A percentile compares a stretch with the other conserved stretches of the same genome.
Conservation (phyloP, 1,284 basidiomycete species). For the Fomes fomentarius region DNA sequence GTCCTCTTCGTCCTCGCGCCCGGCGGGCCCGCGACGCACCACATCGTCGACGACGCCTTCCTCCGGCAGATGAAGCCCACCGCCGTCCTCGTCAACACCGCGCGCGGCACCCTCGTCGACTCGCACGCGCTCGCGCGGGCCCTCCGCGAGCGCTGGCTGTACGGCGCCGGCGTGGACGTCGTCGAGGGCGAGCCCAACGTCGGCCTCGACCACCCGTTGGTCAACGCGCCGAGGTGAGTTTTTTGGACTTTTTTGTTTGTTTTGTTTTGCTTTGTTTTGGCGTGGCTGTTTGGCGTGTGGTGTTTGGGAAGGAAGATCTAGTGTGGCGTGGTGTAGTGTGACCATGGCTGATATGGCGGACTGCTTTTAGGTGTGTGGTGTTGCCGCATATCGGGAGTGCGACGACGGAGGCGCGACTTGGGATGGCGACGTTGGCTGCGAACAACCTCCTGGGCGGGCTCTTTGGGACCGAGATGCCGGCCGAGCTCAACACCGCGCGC, state of each 20-base stretch:
- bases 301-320: too few species aligned
- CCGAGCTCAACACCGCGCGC: constrained; percentile 39
- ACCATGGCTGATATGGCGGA: too few species aligned
- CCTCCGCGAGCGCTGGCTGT: constrained; percentile 77
- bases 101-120: constrained; percentile 85
- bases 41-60: constrained; percentile 76
- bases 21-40: constrained; percentile 72
- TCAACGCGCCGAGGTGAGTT: constrained; percentile 69
- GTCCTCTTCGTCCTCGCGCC: constrained; percentile 85
- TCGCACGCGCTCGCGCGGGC: constrained; percentile 86
- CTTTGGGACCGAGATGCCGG: constrained; percentile 55
- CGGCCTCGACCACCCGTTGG: constrained; percentile 73
- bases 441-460: constrained; percentile 65
- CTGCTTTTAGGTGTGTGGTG: constrained; percentile 77
- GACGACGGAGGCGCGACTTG: constrained; percentile 81
- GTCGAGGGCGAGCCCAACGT: constrained; percentile 92
- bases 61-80: constrained; percentile 85
- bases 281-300: too few species aligned
- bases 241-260: neutral
- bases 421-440: constrained; percentile 79
- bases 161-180: constrained; percentile 93
- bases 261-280: too few species aligned
- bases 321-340: too few species aligned
- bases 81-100: constrained; percentile 80
- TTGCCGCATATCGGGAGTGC: constrained; percentile 93